Evolutionary conservation across 2,329 filamentous ascomycete genomes (phyloP), one percentile per base, ranked within the genome.

Genomic region (Pestalotiopsis sp.): DNA sequence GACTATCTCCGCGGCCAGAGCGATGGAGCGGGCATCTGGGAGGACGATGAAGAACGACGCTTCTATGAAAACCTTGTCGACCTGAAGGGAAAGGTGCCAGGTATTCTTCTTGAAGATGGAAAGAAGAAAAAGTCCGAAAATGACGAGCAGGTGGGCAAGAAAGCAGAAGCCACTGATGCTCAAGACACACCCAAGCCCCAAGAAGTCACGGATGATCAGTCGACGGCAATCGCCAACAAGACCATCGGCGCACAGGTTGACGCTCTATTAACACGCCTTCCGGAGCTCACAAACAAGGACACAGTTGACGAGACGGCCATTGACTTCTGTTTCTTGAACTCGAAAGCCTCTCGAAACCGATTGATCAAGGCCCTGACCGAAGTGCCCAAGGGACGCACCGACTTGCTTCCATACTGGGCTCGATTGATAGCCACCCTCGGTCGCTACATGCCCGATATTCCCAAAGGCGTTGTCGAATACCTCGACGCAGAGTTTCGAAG

Each of bases 21-120:
- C 24, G 95, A 98, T 68, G 94, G 94, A 22, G 88, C 94, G 26
- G 96, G 96, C 0, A 98, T 99, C 70, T 99, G 96, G 96, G 94
- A 98, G 81, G 96, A 99, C 74, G 96, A 99, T 76, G 96, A 99
- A 66, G 95, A 99, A 80, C 90, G 96, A 68, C 92, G 96, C 69
- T 99, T 99, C 78, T 99, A 99, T 81, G 96, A 99, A 82, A 98
- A 98, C 71, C 81, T 99, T 11, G 92, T 97, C 13, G 96, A 99
- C 76, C 83, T 99, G 17, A 97, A 97, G 77, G 96, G 97, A 73
- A 97, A 97, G 73, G 96, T 99, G 2, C 97, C 96, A 0, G 92
- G 92, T 1, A 97, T 99, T 73, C 84, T 99, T 9, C 88, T 99
- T 1, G 96, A 99, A 75, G 96, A 98, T 73, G 89, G 89, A 65